Evolutionary conservation across 1,284 basidiomycete species (phyloP).

Genomic region (Fomitopsis schrenkii): DNA sequence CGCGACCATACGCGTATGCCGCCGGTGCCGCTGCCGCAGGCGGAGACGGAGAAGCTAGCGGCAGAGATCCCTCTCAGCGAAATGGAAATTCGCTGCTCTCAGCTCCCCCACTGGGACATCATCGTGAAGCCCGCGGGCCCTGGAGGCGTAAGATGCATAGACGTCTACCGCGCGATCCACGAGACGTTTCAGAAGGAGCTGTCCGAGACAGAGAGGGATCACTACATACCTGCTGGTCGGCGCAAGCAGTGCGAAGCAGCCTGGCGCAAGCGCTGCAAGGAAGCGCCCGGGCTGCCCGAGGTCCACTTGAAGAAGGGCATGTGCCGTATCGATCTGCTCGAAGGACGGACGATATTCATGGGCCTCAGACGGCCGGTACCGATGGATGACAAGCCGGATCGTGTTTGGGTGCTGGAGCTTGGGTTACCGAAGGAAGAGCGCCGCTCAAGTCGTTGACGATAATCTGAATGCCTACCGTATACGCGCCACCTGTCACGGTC

Average conservation of each 20-base stretch:
- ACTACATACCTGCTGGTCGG: constrained; percentile 24
- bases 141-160: constrained; percentile 39
- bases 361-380: constrained; percentile 30
- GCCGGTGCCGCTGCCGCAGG: constrained; percentile 15
- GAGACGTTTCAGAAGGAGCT: constrained; percentile 40
- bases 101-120: constrained; percentile 39
- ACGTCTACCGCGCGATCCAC: constrained; percentile 52
- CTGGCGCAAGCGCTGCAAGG: constrained; percentile 43
- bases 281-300: constrained; percentile 31
- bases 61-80: constrained; percentile 27
- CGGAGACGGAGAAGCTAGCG: constrained; percentile 32
- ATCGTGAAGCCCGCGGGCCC: constrained; percentile 36
- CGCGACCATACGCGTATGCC: constrained; percentile 12
- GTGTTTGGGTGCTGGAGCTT: constrained; percentile 30
- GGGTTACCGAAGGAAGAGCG: constrained; percentile 16
- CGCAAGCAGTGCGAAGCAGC: constrained; percentile 32
- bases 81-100: constrained; percentile 33
- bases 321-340: constrained; percentile 47
- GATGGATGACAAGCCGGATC: constrained; percentile 13
- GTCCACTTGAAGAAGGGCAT: constrained; percentile 38
- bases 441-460: constrained; percentile 3
- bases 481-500: constrained; percentile 7
- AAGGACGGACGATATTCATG: constrained; percentile 40
- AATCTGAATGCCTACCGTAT: constrained; percentile 5
- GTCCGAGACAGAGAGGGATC: constrained; percentile 35